Evolutionary conservation across 176 grass and related monocot genomes (phyloP), one percentile per base, ranked within the genome.

Genomic region (Carex pumila): DNA sequence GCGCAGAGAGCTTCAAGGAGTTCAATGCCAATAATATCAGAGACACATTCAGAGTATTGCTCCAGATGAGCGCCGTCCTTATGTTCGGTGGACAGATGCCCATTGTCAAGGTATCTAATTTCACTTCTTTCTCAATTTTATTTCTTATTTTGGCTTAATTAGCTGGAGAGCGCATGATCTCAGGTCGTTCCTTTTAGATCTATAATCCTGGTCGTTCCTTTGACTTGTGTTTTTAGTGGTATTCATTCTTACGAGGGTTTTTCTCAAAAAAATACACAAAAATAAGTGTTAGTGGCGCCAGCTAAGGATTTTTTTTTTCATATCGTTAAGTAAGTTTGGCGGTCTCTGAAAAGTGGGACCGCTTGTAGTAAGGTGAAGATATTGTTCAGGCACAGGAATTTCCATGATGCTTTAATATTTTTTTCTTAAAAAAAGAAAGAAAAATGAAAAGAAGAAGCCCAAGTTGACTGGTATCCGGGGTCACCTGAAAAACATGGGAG

Each of bases 1-100:
- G 97, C 59, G 97, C 97, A 6, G 97, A 99, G 91, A 99, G 97
- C 91, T 99, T 99, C 97, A 99, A 99, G 93, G 97, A 99, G 88
- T 99, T 99, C 87, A 88, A 99, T 86, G 93, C 93, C 8, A 99
- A 92, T 81, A 99, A 99, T 65, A 99, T 96, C 84, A 82, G 97
- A 7, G 97, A 99, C 85, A 99, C 97, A 49, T 99, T 99, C 92
- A 87, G 94, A 56, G 85, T 97, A 61, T 86, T 97, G 70, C 94
- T 97, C 47, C 94, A 97, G 94, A 97, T 97, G 94, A 84, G 92
- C 90, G 94, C 83, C 39, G 94, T 97, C 72, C 94, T 97, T 81
- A 97, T 97, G 94, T 97, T 97, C 88, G 94, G 94, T 47, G 92
- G 92, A 12, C 96, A 98, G 86, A 79, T 98, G 84, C 96, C 96